Percentiles rank a stretch among this genome's conserved stretches.
These are phyloP conservation scores for Penicillium canariense DNA, from an alignment of 495 filamentous ascomycete species.

Conservation along the genomic window DNA sequence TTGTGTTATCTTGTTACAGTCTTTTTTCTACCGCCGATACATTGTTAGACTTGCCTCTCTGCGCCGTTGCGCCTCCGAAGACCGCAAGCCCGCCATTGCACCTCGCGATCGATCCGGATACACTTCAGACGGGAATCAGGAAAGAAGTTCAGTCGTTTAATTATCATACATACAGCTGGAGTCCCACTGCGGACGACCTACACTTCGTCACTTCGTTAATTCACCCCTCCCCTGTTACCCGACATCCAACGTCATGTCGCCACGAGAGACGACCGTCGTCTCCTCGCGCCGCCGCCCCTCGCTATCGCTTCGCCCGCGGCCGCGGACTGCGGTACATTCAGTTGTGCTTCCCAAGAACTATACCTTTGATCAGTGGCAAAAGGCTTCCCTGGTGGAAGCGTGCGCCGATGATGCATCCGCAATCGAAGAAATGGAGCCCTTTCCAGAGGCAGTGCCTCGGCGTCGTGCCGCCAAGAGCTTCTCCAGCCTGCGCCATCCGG, in stretches of 20 bases:
- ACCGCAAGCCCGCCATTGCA: not conserved
- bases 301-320: conserved; percentile 34
- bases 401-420: conserved; percentile 28
- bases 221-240: not conserved
- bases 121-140: conserved; percentile 2
- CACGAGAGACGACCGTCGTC: conserved; percentile 28
- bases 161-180: not conserved
- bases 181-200: not conserved
- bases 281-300: conserved; percentile 39
- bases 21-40: conserved; percentile 9
- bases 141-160: conserved; percentile 12
- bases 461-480: conserved; percentile 46
- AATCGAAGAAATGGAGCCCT: conserved; percentile 39
- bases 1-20: conserved; percentile 12
- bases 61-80: not conserved
- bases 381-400: conserved; percentile 27
- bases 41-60: conserved; percentile 10
- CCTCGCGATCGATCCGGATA: conserved; percentile 3
- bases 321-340: conserved; percentile 33
- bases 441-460: conserved; percentile 34
- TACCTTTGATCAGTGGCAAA: conserved; percentile 29
- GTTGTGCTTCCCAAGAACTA: conserved; percentile 20
- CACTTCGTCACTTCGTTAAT: not conserved
- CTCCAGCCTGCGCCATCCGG: conserved; percentile 44
- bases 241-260: conserved; percentile 32